Evolutionary conservation across 208 protist species (phyloP).

Genomic region (Trypanosoma mega): DNA sequence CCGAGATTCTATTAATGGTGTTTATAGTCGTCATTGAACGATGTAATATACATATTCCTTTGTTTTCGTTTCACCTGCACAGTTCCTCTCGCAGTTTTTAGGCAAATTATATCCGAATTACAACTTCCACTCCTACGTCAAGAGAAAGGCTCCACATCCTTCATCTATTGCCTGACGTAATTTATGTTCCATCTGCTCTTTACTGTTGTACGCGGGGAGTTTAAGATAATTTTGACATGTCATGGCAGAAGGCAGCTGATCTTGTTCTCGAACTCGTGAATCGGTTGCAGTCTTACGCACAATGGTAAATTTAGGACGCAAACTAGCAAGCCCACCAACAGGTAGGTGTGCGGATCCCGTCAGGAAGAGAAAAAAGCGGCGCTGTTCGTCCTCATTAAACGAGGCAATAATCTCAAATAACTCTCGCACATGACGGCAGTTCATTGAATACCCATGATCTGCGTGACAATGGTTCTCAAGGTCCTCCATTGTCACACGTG

Average conservation of each 20-base stretch:
- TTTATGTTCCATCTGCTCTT: slow-evolving; percentile 85
- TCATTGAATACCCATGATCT: slow-evolving; percentile 86
- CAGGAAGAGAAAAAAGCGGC: slow-evolving; percentile 86
- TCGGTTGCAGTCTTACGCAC: slow-evolving; percentile 84
- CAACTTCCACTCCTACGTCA: slow-evolving; percentile 59
- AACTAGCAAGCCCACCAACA: slow-evolving; percentile 65
- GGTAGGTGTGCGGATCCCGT: slow-evolving; percentile 86
- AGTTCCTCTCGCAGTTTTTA: background rate
- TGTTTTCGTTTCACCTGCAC: background rate
- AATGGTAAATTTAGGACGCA: slow-evolving; percentile 87
- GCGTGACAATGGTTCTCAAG: slow-evolving; percentile 71
- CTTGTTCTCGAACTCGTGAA: slow-evolving; percentile 46
- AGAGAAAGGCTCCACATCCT: slow-evolving; percentile 78
- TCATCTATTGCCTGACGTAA: slow-evolving; percentile 85
- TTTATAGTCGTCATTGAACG: no score
- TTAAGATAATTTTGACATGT: slow-evolving; percentile 95
- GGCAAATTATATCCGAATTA: no score
- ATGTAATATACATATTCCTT: no score
- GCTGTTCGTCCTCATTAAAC: slow-evolving; percentile 73
- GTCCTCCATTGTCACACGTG: slow-evolving; percentile 59
- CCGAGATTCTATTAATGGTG: no score
- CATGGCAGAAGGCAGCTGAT: slow-evolving; percentile 90
- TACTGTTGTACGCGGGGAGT: slow-evolving; percentile 83
- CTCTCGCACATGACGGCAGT: slow-evolving; percentile 74
- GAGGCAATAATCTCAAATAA: slow-evolving; percentile 83